Evolutionary conservation across 2,329 filamentous ascomycete species (phyloP), one percentile per base, ranked within the genome.

Genomic region (Botryosphaeria dothidea): DNA sequence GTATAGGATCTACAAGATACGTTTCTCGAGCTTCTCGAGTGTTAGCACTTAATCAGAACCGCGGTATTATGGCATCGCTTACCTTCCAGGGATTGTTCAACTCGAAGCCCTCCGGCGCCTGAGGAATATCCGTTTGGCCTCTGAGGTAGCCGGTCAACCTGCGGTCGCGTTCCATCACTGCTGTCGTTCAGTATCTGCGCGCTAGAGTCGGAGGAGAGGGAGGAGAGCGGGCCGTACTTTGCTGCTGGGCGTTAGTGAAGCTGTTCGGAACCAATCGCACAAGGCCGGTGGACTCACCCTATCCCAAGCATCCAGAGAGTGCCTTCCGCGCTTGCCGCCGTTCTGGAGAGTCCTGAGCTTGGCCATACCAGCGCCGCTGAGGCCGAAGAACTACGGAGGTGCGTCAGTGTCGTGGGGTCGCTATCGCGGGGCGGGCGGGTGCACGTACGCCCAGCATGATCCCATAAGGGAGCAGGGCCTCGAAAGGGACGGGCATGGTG

Each of bases 101-200:
- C 77, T 89, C 87, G 78, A 89, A 90, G 67, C 86, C 87, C 65
- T 80, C 77, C 29, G 87, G 87, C 31, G 87, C 87, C 66, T 79
- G 77, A 52, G 82, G 79, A 68, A 82, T 85, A 77, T 87, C 85
- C 65, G 85, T 85, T 74, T 90, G 87, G 66, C 86, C 87, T 78
- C 87, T 81, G 71, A 83, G 72, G 68, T 81, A 84, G 62, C 87
- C 87, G 45, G 87, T 90, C 71, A 90, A 80, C 68, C 87, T 79
- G 72, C 83, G 78, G 75, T 90, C 87, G 76, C 87, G 82, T 71
- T 89, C 85, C 86, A 89, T 88, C 87, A 90, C 87, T 90, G 74
- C 58, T 52, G 67, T 27, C 54, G 57, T 67, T 74, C 68, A 75
- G 72, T 72, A 69, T 66, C 70, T 67, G 57, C 63, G 46, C 38